These are phyloP conservation scores for Scleroderma bovista DNA, from an alignment of 768 basidiomycete genomes.

Conservation along the genomic window DNA sequence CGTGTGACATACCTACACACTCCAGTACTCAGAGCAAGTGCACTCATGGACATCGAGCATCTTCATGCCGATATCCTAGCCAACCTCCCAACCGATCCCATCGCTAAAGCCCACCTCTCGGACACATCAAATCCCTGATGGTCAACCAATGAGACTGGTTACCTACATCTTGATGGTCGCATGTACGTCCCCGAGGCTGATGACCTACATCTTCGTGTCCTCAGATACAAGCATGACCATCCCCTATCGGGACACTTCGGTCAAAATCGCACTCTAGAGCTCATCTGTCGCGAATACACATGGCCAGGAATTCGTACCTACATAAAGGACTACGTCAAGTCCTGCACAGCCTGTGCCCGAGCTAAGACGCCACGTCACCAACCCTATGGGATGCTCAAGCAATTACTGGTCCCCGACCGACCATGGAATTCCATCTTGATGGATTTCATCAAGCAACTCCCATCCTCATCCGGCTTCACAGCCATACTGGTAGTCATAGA, in stretches of 20 bases:
- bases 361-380: no score
- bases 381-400: no score
- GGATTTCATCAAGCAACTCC: no score
- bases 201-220: constrained; percentile 2
- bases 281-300: constrained; percentile 14
- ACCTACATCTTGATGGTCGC: not conserved
- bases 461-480: no score
- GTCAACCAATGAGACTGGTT: not conserved
- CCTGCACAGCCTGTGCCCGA: not conserved
- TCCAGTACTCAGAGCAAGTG: constrained; percentile 6
- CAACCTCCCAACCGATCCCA: not conserved
- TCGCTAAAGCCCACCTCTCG: not conserved
- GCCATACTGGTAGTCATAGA: no score
- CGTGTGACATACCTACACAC: not conserved
- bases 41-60: constrained; percentile 13
- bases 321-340: constrained; percentile 15
- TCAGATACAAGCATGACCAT: constrained; percentile 19
- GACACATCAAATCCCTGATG: not conserved
- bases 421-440: no score
- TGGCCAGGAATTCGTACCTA: constrained; percentile 7
- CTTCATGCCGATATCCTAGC: constrained; percentile 12
- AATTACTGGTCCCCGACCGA: no score
- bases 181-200: constrained; percentile 6
- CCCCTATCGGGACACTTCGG: constrained; percentile 10
- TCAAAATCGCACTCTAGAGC: not conserved